Evolutionary conservation across 2,329 filamentous ascomycete species (phyloP), one percentile per base, ranked within the genome.

Genomic region (Penicillium decumbens): DNA sequence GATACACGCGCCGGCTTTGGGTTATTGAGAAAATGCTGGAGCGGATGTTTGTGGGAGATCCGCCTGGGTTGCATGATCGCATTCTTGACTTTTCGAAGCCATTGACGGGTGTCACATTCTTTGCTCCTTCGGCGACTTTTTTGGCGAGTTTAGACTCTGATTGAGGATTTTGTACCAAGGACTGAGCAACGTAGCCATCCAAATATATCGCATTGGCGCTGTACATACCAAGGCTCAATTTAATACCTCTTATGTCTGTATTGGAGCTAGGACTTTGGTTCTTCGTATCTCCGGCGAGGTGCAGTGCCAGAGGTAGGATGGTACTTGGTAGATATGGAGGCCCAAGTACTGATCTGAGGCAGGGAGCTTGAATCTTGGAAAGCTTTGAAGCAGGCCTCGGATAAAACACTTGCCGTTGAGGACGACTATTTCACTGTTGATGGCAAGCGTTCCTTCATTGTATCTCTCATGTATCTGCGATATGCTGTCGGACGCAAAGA

Each of bases 21-120:
- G 79, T 82, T 0, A 74, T 78, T 44, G 80, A 82, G 65, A 73
- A 72, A 61, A 83, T 82, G 80, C 57, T 82, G 56, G 66, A 80
- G 54, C 69, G 76, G 2, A 82, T 82, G 79, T 82, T 82, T 60
- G 52, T 80, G 8, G 80, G 80, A 0, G 59, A 75, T 44, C 80
- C 79, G 1, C 71, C 73, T 0, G 80, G 80, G 0, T 53, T 77
- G 51, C 78, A 83, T 63, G 80, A 83, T 65, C 72, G 73, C 0
- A 69, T 82, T 6, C 65, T 83, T 33, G 76, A 82, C 57, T 82
- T 74, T 57, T 82, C 80, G 1, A 76, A 42, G 29, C 65, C 80
- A 2, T 43, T 78, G 45, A 82, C 79, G 0, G 80, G 80, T 0
- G 69, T 69, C 1, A 76, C 74, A 0, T 82, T 82, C 54, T 82